Base-by-base conservation (phyloP, 2,329 filamentous ascomycete genomes). In the Ophiostoma sp. region DNA sequence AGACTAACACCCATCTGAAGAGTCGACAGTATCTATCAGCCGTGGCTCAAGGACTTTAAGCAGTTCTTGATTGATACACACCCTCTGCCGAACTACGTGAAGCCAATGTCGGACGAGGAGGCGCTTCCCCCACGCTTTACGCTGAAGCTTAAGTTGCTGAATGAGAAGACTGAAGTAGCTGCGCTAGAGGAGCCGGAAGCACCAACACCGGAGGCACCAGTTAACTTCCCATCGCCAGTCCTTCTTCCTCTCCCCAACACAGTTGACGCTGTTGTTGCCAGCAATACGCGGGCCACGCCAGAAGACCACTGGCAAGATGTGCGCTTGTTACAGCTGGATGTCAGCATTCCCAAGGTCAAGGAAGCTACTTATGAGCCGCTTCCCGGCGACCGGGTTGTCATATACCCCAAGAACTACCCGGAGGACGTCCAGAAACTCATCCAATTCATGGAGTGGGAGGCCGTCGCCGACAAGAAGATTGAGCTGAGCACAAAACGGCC, bases 251-350 rank as follows among this genome's bases (percentile, higher is more conserved):
- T 93, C 15, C 85, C 86, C 0, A 80, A 81, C 60, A 82, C 85
- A 1, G 81, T 87, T 73, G 79, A 78, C 0, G 90, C 89, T 10
- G 84, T 79, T 0, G 77, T 99, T 0, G 76, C 82, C 0, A 77
- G 80, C n/a, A 97, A 96, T 76, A 78, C 82, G 23, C 87, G 94
- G 20, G 79, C 96, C 6, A 99, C 95, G 0, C 89, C 94, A 0
- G 67, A 78, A 0, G 81, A 82, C 1, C 95, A 99, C 80, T 97
- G 93, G 89, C 95, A 99, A 81, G 95, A 99, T 80, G 94, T 98
- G 64, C 90, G 95, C 0, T 86, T 91, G 68, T 79, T 97, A n/a
- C 84, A 83, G 1, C 82, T 98, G 17, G 83, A 81, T 10, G 75
- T 87, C 77, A 13, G 41, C 4, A 79, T 66, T 48, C 67, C 72